Conservation (phyloP, 352 stramenopile genomes). For the Phytopythium helicoides region DNA sequence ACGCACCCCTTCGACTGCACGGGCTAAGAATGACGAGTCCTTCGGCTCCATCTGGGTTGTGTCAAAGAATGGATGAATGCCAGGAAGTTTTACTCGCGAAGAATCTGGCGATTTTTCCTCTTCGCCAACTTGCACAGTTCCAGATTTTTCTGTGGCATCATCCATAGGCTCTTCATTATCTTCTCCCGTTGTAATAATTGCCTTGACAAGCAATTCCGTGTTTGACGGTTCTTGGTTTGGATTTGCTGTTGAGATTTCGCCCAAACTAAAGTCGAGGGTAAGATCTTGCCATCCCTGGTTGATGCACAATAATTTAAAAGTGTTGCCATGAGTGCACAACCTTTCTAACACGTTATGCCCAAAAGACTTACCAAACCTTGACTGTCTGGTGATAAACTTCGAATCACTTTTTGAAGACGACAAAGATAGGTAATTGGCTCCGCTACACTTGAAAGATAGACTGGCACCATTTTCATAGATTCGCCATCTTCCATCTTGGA, state of each 20-base stretch:
- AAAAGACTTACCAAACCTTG: neutral
- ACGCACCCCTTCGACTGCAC: conserved; percentile 2
- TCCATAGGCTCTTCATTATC: neutral
- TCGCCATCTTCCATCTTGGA: neutral
- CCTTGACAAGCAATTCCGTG: too few species aligned
- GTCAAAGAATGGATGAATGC: neutral
- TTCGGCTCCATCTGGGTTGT: neutral
- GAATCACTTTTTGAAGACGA: conserved; percentile 2
- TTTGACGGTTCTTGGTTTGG: too few species aligned
- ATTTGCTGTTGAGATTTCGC: too few species aligned
- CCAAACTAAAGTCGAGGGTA: neutral
- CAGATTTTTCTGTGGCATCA: too few species aligned
- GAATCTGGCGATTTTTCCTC: neutral
- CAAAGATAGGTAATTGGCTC: neutral
- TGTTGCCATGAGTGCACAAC: too few species aligned
- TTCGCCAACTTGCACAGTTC: too few species aligned
- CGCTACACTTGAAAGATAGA: neutral
- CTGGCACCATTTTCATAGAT: conserved; percentile 3
- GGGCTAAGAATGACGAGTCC: neutral
- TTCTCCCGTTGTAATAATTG: too few species aligned
- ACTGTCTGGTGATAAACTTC: neutral
- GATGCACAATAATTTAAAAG: neutral
- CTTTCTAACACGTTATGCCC: neutral
- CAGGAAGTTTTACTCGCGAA: neutral
- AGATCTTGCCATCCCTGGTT: neutral